Evolutionary conservation across 2,329 filamentous ascomycete species (phyloP).

Genomic region (Xenoacremonium recifei): DNA sequence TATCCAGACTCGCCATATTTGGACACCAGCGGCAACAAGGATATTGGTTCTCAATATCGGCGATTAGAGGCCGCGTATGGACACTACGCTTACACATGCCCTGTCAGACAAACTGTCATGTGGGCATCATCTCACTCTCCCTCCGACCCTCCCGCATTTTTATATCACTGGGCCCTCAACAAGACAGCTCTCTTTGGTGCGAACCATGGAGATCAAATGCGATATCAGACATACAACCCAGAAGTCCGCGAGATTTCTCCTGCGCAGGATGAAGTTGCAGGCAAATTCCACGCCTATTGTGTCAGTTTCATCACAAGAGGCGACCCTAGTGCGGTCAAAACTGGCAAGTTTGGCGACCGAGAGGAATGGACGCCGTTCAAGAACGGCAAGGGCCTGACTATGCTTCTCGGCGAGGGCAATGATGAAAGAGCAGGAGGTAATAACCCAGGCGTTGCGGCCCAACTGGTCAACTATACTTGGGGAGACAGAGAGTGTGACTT

Average conservation of each 20-base stretch:
- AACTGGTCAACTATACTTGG: slow-evolving; percentile 40
- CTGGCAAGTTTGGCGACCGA: slow-evolving; percentile 19
- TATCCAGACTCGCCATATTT: slow-evolving; percentile 14
- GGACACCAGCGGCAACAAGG: slow-evolving; percentile 13
- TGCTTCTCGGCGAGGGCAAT: slow-evolving; percentile 47
- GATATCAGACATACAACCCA: slow-evolving; percentile 37
- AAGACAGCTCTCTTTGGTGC: slow-evolving; percentile 21
- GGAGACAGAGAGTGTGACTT: slow-evolving; percentile 43
- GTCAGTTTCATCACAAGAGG: slow-evolving; percentile 20
- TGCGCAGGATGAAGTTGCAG: slow-evolving; percentile 22
- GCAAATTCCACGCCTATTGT: slow-evolving; percentile 19
- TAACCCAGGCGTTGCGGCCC: slow-evolving; percentile 34
- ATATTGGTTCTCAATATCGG: slow-evolving; percentile 17
- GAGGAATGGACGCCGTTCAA: slow-evolving; percentile 25
- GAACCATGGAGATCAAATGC: slow-evolving; percentile 24
- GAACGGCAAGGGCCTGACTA: slow-evolving; percentile 29
- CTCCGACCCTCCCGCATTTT: slow-evolving; percentile 20
- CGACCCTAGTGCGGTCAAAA: slow-evolving; percentile 18
- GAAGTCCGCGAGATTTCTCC: slow-evolving; percentile 34
- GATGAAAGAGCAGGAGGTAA: slow-evolving; percentile 46
- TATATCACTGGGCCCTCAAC: slow-evolving; percentile 31
- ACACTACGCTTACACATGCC: slow-evolving; percentile 22
- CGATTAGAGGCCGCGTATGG: slow-evolving; percentile 22
- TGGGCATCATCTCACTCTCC: slow-evolving; percentile 18
- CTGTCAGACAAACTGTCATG: slow-evolving; percentile 19